Percentiles rank a stretch among this genome's conserved stretches.
phyloP scores from a whole-genome alignment of 2,329 filamentous ascomycete genomes.

The Sarocladiaceae sp. region DNA sequence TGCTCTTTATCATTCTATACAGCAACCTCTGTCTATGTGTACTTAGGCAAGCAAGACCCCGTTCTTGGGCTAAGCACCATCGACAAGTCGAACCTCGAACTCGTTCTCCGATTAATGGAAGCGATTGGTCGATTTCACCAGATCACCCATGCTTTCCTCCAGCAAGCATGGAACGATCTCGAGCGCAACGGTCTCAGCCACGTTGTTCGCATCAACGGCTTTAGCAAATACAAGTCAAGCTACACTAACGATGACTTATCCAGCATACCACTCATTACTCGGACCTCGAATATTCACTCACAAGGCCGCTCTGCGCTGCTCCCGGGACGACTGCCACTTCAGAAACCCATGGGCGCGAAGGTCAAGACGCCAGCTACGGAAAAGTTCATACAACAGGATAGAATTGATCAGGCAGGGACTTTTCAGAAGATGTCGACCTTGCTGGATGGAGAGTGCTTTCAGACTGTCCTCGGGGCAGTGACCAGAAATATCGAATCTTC shows the following conservation, averaged over 20 bases:
- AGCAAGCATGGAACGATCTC: constrained; percentile 79
- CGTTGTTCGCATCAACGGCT: constrained; percentile 29
- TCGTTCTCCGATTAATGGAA: constrained; percentile 74
- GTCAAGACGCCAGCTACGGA: not conserved
- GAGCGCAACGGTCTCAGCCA: constrained; percentile 44
- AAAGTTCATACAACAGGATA: not conserved
- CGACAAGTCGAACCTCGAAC: constrained; percentile 56
- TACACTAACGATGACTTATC: not conserved
- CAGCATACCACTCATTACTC: constrained; percentile 1
- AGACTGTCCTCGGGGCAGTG: constrained; percentile 27
- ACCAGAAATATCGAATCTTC: constrained; percentile 22
- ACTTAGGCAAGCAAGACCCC: constrained; percentile 67
- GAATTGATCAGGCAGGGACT: not conserved
- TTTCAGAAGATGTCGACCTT: constrained; percentile 9
- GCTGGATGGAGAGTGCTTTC: constrained; percentile 24
- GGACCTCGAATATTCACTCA: not conserved
- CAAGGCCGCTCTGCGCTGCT: constrained; percentile 25
- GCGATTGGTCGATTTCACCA: constrained; percentile 68
- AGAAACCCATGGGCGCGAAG: constrained; percentile 16
- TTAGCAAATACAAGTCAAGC: constrained; percentile 28
- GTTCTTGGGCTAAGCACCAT: constrained; percentile 51
- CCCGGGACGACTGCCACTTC: constrained; percentile 39
- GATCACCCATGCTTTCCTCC: constrained; percentile 79
- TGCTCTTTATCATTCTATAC: constrained; percentile 78
- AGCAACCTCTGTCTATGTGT: constrained; percentile 77